Evolutionary conservation across 2,329 filamentous ascomycete species (phyloP).

Genomic region (Monosporascus sp.): DNA sequence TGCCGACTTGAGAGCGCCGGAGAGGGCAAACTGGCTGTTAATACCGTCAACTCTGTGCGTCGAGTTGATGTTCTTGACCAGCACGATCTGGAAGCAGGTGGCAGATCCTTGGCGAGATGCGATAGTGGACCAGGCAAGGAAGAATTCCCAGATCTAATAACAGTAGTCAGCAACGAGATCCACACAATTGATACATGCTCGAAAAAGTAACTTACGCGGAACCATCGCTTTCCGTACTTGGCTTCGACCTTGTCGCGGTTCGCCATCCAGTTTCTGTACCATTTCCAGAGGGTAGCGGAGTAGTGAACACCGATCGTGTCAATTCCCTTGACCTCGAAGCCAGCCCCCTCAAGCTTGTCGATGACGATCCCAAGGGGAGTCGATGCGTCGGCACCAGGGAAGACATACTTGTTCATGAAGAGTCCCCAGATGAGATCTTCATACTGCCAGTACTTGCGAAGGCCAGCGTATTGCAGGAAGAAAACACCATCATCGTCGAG

Average conservation of each 20-base stretch:
- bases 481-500: constrained; percentile 93
- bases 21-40: constrained; percentile 57
- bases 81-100: constrained; percentile 72
- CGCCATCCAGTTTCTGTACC: constrained; percentile 97
- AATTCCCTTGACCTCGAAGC: constrained; percentile 84
- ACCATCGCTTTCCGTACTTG: constrained; percentile 96
- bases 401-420: constrained; percentile 99
- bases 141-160: constrained; percentile 66
- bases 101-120: constrained; percentile 69
- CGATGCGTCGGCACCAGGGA: constrained; percentile 93
- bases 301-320: constrained; percentile 97
- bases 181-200: background rate
- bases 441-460: constrained; percentile 94
- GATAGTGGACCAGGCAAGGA: constrained; percentile 72
- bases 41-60: constrained; percentile 73
- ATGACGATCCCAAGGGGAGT: constrained; percentile 87
- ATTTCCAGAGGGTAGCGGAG: constrained; percentile 92
- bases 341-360: constrained; percentile 76
- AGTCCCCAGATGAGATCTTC: constrained; percentile 97
- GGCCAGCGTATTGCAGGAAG: constrained; percentile 91
- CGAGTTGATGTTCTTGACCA: constrained; percentile 80
- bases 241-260: constrained; percentile 89
- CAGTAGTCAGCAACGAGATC: constrained; percentile 7
- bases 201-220: constrained; percentile 62
- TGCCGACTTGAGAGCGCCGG: constrained; percentile 48